A percentile compares a stretch with the other conserved stretches of the same genome.
Evolutionary conservation across 176 grass and related monocot genomes (phyloP).

Genomic region (Areca catechu): DNA sequence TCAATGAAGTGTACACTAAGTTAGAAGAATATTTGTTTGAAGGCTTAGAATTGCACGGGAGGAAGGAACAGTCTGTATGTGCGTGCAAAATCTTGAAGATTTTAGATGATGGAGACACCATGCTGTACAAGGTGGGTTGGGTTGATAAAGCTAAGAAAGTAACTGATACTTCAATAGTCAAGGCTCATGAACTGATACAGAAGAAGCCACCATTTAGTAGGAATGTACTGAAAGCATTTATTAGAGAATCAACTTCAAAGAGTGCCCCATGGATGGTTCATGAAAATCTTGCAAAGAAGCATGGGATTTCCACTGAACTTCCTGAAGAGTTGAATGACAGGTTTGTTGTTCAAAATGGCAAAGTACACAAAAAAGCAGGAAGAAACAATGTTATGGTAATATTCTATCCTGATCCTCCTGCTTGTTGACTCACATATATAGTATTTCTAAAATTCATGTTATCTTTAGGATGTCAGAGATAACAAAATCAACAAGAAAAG

Average conservation of each 20-base stretch:
- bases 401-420: not conserved
- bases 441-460: conserved; percentile 14
- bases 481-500: conserved; percentile 36
- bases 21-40: conserved; percentile 51
- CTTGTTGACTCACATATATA: too few species aligned
- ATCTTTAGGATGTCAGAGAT: conserved; percentile 39
- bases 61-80: conserved; percentile 42
- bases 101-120: conserved; percentile 30
- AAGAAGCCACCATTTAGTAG: conserved; percentile 51
- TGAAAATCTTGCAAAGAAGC: conserved; percentile 59
- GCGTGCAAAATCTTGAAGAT: conserved; percentile 76
- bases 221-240: conserved; percentile 55
- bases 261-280: conserved; percentile 69
- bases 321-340: conserved; percentile 52
- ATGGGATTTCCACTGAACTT: conserved; percentile 46
- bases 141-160: conserved; percentile 52
- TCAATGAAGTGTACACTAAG: conserved; percentile 50
- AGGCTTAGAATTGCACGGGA: conserved; percentile 67
- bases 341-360: conserved; percentile 32
- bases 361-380: conserved; percentile 17
- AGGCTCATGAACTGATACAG: conserved; percentile 46
- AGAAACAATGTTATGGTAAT: conserved; percentile 13
- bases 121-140: conserved; percentile 64
- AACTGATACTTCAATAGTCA: conserved; percentile 40
- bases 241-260: conserved; percentile 55